These are phyloP conservation scores for Arachis hypogaea DNA, from an alignment of 306 rosid genomes.

Conservation along the genomic window DNA sequence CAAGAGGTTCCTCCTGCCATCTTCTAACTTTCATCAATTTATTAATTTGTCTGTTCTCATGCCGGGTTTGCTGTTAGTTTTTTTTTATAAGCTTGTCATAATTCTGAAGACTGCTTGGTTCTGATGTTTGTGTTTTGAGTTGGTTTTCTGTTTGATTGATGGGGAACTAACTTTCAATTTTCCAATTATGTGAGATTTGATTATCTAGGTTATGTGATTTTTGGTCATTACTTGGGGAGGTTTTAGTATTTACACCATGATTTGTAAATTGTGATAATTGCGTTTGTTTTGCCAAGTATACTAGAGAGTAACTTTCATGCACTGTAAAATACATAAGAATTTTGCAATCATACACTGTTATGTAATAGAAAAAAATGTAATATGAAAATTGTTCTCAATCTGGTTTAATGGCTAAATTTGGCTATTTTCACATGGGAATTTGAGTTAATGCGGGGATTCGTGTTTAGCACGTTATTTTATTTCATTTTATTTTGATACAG, in stretches of 20 bases:
- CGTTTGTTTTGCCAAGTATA: constrained; percentile 12
- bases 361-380: too few relatives aligned
- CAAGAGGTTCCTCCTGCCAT: constrained; percentile 61
- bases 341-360: too few relatives aligned
- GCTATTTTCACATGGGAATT: constrained; percentile 3
- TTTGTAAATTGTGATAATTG: constrained; percentile 19
- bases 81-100: constrained; percentile 1
- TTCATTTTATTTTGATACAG: too few relatives aligned
- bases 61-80: background rate
- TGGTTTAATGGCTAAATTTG: constrained; percentile 11
- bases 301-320: background rate
- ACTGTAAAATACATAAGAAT: too few relatives aligned
- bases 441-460: background rate
- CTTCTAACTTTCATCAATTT: background rate
- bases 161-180: background rate
- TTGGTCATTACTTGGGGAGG: background rate
- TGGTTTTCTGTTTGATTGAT: constrained; percentile 3
- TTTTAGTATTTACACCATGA: background rate
- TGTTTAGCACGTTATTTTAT: background rate
- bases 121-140: background rate
- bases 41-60: too few relatives aligned
- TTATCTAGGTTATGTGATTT: constrained; percentile 21
- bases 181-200: background rate
- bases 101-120: background rate
- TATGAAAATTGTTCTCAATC: too few relatives aligned